Evolutionary conservation across 2,329 filamentous ascomycete species (phyloP).

Genomic region (Monosporascus sp.): DNA sequence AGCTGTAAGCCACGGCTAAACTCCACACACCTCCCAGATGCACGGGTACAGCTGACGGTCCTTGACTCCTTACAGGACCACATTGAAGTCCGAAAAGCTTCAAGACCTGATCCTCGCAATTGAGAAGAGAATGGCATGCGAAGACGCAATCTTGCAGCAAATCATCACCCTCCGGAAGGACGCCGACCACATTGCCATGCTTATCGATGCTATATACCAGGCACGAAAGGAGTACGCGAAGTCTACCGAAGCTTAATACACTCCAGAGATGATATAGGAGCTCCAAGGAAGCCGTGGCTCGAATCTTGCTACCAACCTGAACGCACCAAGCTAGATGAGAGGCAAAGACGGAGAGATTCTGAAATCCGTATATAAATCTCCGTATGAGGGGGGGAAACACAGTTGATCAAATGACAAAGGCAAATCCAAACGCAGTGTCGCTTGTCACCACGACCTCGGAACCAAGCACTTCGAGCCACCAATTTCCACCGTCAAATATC

Average conservation of each 20-base stretch:
- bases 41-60: not conserved
- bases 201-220: slow-evolving; percentile 1
- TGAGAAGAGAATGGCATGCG: slow-evolving; percentile 4
- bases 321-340: too few species aligned
- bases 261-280: too few species aligned
- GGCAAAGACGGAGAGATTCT: too few species aligned
- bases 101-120: slow-evolving; percentile 2
- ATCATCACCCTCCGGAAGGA: not conserved
- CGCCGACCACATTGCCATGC: not conserved
- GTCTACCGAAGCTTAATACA: not conserved
- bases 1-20: not conserved
- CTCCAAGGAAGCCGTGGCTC: too few species aligned
- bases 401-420: not conserved
- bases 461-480: too few species aligned
- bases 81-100: not conserved
- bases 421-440: not conserved
- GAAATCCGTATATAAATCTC: not conserved
- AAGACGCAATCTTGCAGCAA: slow-evolving; percentile 2
- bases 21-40: not conserved
- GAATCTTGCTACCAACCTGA: too few species aligned
- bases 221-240: not conserved
- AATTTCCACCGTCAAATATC: too few species aligned
- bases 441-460: not conserved
- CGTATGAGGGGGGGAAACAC: not conserved
- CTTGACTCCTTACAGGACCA: slow-evolving; percentile 1